phyloP scores from a whole-genome alignment of 2,329 filamentous ascomycete species.

The Aotearoamyces nothofagi region DNA sequence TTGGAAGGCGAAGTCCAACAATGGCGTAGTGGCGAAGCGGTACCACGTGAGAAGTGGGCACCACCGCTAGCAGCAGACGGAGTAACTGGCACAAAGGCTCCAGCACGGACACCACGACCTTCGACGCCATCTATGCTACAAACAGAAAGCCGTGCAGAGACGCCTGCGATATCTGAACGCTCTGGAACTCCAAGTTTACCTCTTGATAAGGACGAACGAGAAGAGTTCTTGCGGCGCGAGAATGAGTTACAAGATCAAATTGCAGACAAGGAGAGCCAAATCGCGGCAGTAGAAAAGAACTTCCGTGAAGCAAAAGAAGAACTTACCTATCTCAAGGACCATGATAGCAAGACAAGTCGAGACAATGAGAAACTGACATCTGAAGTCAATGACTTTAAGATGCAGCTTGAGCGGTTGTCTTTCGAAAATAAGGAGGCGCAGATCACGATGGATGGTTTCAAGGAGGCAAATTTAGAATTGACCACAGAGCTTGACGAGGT shows the following conservation, averaged over 20 bases:
- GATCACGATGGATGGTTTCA: slow-evolving; percentile 95
- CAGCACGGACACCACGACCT: slow-evolving; percentile 31
- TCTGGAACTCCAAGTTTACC: slow-evolving; percentile 76
- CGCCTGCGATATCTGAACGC: slow-evolving; percentile 57
- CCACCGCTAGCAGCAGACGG: slow-evolving; percentile 43
- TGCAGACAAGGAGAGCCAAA: slow-evolving; percentile 76
- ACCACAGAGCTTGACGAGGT: slow-evolving; percentile 86
- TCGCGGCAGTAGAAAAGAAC: slow-evolving; percentile 64
- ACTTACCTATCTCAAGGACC: slow-evolving; percentile 69
- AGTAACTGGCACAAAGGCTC: slow-evolving; percentile 28
- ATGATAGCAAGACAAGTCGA: slow-evolving; percentile 67
- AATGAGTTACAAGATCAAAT: slow-evolving; percentile 97
- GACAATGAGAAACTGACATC: slow-evolving; percentile 78
- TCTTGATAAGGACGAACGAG: slow-evolving; percentile 89
- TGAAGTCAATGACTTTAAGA: slow-evolving; percentile 84
- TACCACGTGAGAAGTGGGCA: slow-evolving; percentile 83
- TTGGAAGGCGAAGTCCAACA: slow-evolving; percentile 73
- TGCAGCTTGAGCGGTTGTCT: slow-evolving; percentile 89
- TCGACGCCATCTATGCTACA: slow-evolving; percentile 43
- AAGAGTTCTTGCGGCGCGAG: slow-evolving; percentile 87
- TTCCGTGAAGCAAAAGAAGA: slow-evolving; percentile 78
- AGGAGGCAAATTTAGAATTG: slow-evolving; percentile 88
- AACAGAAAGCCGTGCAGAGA: slow-evolving; percentile 45
- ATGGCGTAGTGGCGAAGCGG: slow-evolving; percentile 78
- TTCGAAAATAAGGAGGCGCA: slow-evolving; percentile 95